These are phyloP conservation scores for Papiliotrema laurentii DNA, from an alignment of 1,284 basidiomycete species.

Conservation along the genomic window DNA sequence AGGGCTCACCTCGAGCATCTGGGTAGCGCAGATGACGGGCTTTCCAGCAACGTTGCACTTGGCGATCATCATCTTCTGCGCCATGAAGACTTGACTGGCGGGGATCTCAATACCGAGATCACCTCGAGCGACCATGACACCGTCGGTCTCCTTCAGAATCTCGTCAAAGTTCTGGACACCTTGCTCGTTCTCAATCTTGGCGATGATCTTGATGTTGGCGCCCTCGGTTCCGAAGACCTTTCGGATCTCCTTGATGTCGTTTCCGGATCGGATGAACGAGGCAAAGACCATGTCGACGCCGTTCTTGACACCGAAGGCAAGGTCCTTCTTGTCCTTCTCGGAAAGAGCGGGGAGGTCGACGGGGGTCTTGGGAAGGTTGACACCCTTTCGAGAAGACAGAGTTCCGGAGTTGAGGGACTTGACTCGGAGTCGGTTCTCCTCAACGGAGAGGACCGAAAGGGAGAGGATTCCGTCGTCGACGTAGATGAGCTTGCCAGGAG, in stretches of 20 bases:
- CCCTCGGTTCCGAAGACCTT: slow-evolving; percentile 86
- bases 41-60: slow-evolving; percentile 97
- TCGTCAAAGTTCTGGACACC: slow-evolving; percentile 97
- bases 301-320: slow-evolving; percentile 94
- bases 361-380: slow-evolving; percentile 96
- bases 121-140: slow-evolving; percentile 98
- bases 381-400: slow-evolving; percentile 96
- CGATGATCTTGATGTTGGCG: slow-evolving; percentile 92
- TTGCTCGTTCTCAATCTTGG: slow-evolving; percentile 98
- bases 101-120: slow-evolving; percentile 98
- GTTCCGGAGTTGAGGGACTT: slow-evolving; percentile 89
- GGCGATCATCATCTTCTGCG: slow-evolving; percentile 99
- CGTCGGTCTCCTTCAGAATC: slow-evolving; percentile 85
- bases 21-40: slow-evolving; percentile 97
- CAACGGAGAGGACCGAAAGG: slow-evolving; percentile 83
- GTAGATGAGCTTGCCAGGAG: slow-evolving; percentile 92
- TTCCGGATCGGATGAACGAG: slow-evolving; percentile 88
- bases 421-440: slow-evolving; percentile 74
- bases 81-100: slow-evolving; percentile 93
- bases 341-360: slow-evolving; percentile 98
- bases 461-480: slow-evolving; percentile 96
- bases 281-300: slow-evolving; percentile 98
- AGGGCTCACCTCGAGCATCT: slow-evolving; percentile 88
- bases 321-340: slow-evolving; percentile 95
- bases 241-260: slow-evolving; percentile 89